Evolutionary conservation across 495 filamentous ascomycete species (phyloP).

Genomic region (Daldinia bambusicola): DNA sequence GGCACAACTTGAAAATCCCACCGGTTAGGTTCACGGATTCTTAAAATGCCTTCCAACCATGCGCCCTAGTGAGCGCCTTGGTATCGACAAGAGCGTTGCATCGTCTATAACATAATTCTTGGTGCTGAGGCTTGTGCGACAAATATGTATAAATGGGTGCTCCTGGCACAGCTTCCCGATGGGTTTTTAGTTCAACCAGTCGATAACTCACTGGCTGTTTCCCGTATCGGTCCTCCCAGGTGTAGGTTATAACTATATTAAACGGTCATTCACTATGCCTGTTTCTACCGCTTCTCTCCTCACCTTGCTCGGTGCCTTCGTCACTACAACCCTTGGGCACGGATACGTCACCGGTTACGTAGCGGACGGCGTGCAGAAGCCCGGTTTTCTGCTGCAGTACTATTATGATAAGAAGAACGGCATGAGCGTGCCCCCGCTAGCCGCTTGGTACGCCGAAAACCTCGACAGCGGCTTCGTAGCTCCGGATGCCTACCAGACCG

Average conservation of each 20-base stretch:
- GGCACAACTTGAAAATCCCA: conserved; percentile 13
- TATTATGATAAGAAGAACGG: conserved; percentile 48
- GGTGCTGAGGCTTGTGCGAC: conserved; percentile 4
- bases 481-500: conserved; percentile 42
- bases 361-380: conserved; percentile 42
- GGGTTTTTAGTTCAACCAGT: not conserved
- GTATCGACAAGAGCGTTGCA: conserved; percentile 17
- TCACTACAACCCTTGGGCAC: conserved; percentile 47
- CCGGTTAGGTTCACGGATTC: conserved; percentile 5
- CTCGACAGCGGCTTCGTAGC: conserved; percentile 50
- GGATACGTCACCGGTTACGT: conserved; percentile 45
- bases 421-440: conserved; percentile 33
- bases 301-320: conserved; percentile 47
- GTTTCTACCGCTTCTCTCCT: conserved; percentile 43
- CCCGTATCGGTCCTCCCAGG: too few species aligned
- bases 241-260: not conserved
- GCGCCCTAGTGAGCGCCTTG: conserved; percentile 7
- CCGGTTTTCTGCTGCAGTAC: conserved; percentile 47
- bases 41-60: conserved; percentile 1
- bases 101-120: conserved; percentile 22
- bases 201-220: not conserved
- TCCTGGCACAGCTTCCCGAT: not conserved
- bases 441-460: conserved; percentile 49
- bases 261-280: conserved; percentile 28
- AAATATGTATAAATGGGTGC: conserved; percentile 31